Evolutionary conservation across 2,329 filamentous ascomycete species (phyloP).

Genomic region (Penicillium sp.): DNA sequence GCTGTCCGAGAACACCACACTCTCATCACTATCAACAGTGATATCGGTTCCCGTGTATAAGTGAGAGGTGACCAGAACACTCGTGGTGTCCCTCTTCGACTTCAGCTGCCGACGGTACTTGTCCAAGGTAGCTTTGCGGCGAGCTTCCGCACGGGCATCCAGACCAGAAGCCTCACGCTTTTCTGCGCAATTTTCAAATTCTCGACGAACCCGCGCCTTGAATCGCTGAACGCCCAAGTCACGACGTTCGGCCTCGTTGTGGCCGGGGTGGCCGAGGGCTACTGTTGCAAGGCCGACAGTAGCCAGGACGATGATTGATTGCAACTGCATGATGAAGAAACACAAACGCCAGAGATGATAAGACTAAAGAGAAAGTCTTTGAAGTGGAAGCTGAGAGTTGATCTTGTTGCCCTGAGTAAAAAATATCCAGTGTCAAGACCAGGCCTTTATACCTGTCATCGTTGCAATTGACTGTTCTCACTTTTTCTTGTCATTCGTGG

Average conservation of each 20-base stretch:
- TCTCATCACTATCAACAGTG: background rate
- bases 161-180: constrained; percentile 1
- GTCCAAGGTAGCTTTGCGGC: constrained; percentile 1
- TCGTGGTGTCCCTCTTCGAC: background rate
- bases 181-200: constrained; percentile 1
- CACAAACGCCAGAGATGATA: background rate
- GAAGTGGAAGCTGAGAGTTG: background rate
- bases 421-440: background rate
- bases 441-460: background rate
- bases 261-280: constrained; percentile 1
- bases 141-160: constrained; percentile 6
- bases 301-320: background rate
- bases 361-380: background rate
- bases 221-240: background rate
- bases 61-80: constrained; percentile 1
- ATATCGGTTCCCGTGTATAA: constrained; percentile 2
- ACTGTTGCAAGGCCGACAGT: background rate
- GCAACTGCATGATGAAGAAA: background rate
- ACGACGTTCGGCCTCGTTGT: background rate
- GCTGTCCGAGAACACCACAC: background rate
- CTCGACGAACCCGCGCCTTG: background rate
- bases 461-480: background rate
- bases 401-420: background rate
- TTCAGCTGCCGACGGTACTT: background rate
- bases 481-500: background rate